phyloP scores from a whole-genome alignment of 1,139 yeast species.

The Saccharomyces pastorianus region DNA sequence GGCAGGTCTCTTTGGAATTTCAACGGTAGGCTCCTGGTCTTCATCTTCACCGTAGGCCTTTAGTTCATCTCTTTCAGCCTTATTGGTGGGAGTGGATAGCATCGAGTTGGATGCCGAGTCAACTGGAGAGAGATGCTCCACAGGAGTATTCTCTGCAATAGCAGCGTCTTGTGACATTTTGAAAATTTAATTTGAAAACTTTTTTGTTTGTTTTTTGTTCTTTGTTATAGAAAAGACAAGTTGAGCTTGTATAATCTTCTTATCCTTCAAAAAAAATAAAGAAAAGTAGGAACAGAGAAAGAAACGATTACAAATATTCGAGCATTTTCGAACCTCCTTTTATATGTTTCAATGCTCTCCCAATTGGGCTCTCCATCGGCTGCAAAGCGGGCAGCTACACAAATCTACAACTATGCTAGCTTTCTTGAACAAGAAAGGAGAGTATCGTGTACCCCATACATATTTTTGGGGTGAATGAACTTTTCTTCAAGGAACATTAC shows the following conservation, averaged over 20 bases:
- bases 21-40: neutral
- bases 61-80: constrained; percentile 11
- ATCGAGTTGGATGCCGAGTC: constrained; percentile 5
- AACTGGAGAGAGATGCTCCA: constrained; percentile 2
- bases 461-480: neutral
- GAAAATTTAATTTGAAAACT: neutral
- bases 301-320: too few species aligned
- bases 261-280: too few species aligned
- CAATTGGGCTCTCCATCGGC: too few species aligned
- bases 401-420: neutral
- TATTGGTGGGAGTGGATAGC: constrained; percentile 11
- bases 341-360: too few species aligned
- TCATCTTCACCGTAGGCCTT: constrained; percentile 8
- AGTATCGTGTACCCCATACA: neutral
- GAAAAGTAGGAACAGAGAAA: too few species aligned
- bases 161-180: constrained; percentile 1
- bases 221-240: neutral
- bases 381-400: too few species aligned
- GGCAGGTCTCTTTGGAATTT: constrained; percentile 22
- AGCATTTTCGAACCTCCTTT: too few species aligned
- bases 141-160: constrained; percentile 4
- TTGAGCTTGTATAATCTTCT: neutral
- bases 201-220: neutral
- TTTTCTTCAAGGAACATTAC: neutral
- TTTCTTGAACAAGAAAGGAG: neutral